Conservation (phyloP, 2,329 filamentous ascomycete genomes). For the Pyrenochaeta sp. region DNA sequence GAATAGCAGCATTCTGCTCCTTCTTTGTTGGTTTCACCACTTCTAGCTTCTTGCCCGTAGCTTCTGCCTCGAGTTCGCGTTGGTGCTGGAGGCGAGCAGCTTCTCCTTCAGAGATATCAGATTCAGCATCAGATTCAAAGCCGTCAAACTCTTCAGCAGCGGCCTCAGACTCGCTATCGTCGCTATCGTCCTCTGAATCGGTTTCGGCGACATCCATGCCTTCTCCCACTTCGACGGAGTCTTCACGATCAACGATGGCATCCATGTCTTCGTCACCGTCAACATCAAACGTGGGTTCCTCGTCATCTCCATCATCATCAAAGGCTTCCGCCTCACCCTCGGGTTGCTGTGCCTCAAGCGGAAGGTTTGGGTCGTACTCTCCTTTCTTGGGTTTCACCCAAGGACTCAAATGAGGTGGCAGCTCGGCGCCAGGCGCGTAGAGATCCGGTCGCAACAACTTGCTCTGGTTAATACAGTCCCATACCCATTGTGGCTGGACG, state of each 20-base stretch:
- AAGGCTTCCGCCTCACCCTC: slow-evolving; percentile 82
- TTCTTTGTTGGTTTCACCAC: slow-evolving; percentile 53
- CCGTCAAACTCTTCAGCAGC: slow-evolving; percentile 54
- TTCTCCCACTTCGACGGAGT: slow-evolving; percentile 57
- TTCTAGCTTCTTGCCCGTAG: slow-evolving; percentile 70
- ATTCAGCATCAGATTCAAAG: slow-evolving; percentile 60
- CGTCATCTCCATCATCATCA: slow-evolving; percentile 61
- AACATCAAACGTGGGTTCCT: slow-evolving; percentile 50
- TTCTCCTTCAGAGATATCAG: slow-evolving; percentile 63
- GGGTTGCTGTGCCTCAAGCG: slow-evolving; percentile 85
- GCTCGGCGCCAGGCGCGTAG: slow-evolving; percentile 86
- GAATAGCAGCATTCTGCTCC: slow-evolving; percentile 71
- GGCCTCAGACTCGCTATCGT: slow-evolving; percentile 53
- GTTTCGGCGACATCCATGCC: slow-evolving; percentile 58
- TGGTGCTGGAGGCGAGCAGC: slow-evolving; percentile 76
- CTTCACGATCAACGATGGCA: slow-evolving; percentile 49
- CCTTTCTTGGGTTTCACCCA: slow-evolving; percentile 90
- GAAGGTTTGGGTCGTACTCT: slow-evolving; percentile 88
- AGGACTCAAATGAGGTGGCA: slow-evolving; percentile 94
- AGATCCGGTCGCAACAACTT: slow-evolving; percentile 85
- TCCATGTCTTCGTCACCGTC: slow-evolving; percentile 46
- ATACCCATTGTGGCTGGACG: slow-evolving; percentile 97
- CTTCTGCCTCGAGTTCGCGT: slow-evolving; percentile 90
- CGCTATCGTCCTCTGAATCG: slow-evolving; percentile 56
- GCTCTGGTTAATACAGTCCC: slow-evolving; percentile 94